Evolutionary conservation across 768 basidiomycete genomes (phyloP).

Genomic region (Trametes maxima): DNA sequence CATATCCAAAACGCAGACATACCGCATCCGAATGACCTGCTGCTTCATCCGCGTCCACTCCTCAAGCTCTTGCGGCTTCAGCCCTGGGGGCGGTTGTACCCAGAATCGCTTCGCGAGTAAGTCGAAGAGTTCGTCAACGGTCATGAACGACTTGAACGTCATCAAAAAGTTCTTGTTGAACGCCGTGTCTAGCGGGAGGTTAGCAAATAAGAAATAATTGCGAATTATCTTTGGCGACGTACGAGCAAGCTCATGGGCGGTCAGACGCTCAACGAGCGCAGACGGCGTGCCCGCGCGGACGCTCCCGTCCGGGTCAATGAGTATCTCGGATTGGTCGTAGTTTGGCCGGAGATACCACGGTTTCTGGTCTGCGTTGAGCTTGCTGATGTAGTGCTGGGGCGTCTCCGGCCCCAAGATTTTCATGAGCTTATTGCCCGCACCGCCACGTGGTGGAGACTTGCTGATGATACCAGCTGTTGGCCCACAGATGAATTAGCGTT

Average conservation of each 20-base stretch:
- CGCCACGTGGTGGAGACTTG: slow-evolving; percentile 32
- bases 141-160: slow-evolving; percentile 95
- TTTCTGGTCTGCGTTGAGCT: slow-evolving; percentile 43
- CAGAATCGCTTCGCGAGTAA: slow-evolving; percentile 79
- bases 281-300: slow-evolving; percentile 86
- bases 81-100: slow-evolving; percentile 69
- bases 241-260: slow-evolving; percentile 89
- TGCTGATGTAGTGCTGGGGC: slow-evolving; percentile 47
- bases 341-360: slow-evolving; percentile 90
- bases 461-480: slow-evolving; percentile 15
- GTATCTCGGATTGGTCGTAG: slow-evolving; percentile 77
- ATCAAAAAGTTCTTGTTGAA: slow-evolving; percentile 91
- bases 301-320: slow-evolving; percentile 81
- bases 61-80: slow-evolving; percentile 61
- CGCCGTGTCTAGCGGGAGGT: slow-evolving; percentile 55
- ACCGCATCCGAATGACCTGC: slow-evolving; percentile 86
- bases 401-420: slow-evolving; percentile 67
- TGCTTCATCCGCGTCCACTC: slow-evolving; percentile 89
- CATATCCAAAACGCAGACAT: slow-evolving; percentile 28
- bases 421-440: slow-evolving; percentile 58
- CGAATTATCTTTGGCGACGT: slow-evolving; percentile 30
- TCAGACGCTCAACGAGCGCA: slow-evolving; percentile 87
- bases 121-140: slow-evolving; percentile 79
- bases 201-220: slow-evolving; percentile 1
- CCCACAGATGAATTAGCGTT: neutral